These are phyloP conservation scores for Dendrocalamus latiflorus DNA, from an alignment of 202 grass and related monocot species.

Conservation along the genomic window DNA sequence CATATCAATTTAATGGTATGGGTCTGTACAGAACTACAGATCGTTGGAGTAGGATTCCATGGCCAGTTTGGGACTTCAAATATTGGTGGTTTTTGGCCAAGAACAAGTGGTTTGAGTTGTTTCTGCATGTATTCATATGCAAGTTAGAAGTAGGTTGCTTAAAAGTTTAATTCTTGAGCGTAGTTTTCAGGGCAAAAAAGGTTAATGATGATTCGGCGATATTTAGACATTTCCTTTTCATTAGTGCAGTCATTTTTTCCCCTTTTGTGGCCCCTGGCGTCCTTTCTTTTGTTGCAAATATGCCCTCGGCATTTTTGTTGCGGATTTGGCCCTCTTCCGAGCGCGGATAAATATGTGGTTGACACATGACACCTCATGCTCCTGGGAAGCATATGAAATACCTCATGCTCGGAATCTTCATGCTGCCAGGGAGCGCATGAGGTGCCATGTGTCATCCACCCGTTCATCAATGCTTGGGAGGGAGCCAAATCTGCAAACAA, in stretches of 20 bases:
- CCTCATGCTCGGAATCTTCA: too few species aligned
- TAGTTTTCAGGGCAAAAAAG: background rate
- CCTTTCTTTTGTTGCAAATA: too few species aligned
- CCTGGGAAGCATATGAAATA: too few species aligned
- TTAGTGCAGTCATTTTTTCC: background rate
- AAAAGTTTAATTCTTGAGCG: background rate
- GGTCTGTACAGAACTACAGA: background rate
- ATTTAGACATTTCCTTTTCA: background rate
- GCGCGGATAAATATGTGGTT: too few species aligned
- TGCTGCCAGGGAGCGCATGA: too few species aligned
- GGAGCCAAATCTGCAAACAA: too few species aligned
- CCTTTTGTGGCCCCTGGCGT: too few species aligned
- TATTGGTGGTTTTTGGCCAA: background rate
- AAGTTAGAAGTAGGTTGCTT: background rate
- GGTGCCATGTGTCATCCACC: too few species aligned
- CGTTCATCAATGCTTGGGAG: too few species aligned
- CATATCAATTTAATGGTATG: background rate
- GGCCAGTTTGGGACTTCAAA: background rate
- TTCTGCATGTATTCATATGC: background rate
- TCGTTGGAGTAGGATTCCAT: constrained; percentile 2
- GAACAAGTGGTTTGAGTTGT: background rate
- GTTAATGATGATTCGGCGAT: background rate
- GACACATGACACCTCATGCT: too few species aligned
- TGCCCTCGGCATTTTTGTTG: too few species aligned
- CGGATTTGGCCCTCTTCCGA: too few species aligned